Evolutionary conservation across 768 basidiomycete species (phyloP).

Genomic region (Boletus speciosus): DNA sequence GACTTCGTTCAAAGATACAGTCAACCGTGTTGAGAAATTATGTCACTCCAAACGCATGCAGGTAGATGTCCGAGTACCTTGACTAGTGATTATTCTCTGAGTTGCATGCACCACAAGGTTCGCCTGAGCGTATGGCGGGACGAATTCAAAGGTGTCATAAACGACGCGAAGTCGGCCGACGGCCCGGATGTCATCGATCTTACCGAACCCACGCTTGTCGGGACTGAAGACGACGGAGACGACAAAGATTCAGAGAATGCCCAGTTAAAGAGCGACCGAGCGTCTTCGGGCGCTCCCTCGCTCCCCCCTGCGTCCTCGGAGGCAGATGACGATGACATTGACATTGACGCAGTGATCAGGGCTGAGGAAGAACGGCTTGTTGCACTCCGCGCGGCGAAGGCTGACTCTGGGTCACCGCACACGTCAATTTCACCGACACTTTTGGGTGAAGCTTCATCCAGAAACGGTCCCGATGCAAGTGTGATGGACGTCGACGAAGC

Average conservation of each 20-base stretch:
- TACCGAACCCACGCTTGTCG: slow-evolving; percentile 26
- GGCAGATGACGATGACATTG: slow-evolving; percentile 44
- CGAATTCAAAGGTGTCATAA: slow-evolving; percentile 48
- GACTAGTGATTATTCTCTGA: slow-evolving; percentile 1
- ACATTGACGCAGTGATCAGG: slow-evolving; percentile 49
- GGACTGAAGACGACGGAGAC: slow-evolving; percentile 22
- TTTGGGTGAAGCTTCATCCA: slow-evolving; percentile 5
- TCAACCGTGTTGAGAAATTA: slow-evolving; percentile 80
- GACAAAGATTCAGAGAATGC: slow-evolving; percentile 10
- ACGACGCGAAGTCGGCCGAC: slow-evolving; percentile 29
- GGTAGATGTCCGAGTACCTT: slow-evolving; percentile 39
- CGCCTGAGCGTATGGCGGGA: slow-evolving; percentile 76
- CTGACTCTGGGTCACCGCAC: not conserved
- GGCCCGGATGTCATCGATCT: slow-evolving; percentile 30
- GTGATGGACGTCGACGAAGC: slow-evolving; percentile 37
- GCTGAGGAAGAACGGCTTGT: slow-evolving; percentile 40
- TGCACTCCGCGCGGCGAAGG: slow-evolving; percentile 16
- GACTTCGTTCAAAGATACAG: slow-evolving; percentile 82
- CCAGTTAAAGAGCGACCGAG: slow-evolving; percentile 20
- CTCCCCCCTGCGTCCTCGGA: slow-evolving; percentile 41
- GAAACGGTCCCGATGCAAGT: slow-evolving; percentile 3
- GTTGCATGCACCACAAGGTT: slow-evolving; percentile 41
- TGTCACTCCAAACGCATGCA: slow-evolving; percentile 85
- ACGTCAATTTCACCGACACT: slow-evolving; percentile 1
- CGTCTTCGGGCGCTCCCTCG: slow-evolving; percentile 39